Base-by-base conservation (phyloP, 2,329 filamentous ascomycete genomes). In the Cladosporium halotolerans region DNA sequence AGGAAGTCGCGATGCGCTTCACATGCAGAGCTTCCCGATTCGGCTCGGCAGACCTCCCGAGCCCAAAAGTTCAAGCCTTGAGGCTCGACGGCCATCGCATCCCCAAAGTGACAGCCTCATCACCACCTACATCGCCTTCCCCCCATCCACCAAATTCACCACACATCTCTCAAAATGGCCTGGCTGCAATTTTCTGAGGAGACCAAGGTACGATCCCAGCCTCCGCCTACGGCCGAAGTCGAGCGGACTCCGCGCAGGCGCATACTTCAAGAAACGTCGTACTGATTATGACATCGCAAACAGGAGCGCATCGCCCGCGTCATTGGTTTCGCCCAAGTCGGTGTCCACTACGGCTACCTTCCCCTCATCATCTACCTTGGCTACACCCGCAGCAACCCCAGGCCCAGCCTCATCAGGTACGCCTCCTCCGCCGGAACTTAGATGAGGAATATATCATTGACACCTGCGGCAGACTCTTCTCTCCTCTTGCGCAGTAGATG, bases 261-360 rank as follows among this genome's bases (percentile, higher is more conserved):
- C 47, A 51, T 36, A 31, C 38, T 9, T 19, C 11, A 18, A 31
- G 28, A 33, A 11, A 11, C 45, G 18, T 44, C 43, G 32, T 18
- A 49, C 66, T 71, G 41, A 73, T 59, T 18, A 18, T 6, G 31
- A 9, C 28, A 33, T 10, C 40, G 13, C 16, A 38, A 50, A 52
- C 65, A 96, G 92, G 93, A 99, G 85, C 90, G 93, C 79, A 96
- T 99, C 75, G 85, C 88, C 68, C 92, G 91, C 79, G 81, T 97
- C 76, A 93, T 99, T 72, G 93, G 97, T 74, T 78, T 96, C 71
- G 93, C 90, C 58, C 84, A 91, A 67, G 85, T 96, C 66, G 90
- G 88, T 56, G 87, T 99, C 68, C 93, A 99, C 78, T 99, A 97
- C 79, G 93, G 93, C 72, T 99, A 97, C 74, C 83, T 99, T 55